A percentile compares a stretch with the other conserved stretches of the same genome.
Evolutionary conservation across 2,329 filamentous ascomycete genomes (phyloP).

Genomic region (Neonectria hederae): DNA sequence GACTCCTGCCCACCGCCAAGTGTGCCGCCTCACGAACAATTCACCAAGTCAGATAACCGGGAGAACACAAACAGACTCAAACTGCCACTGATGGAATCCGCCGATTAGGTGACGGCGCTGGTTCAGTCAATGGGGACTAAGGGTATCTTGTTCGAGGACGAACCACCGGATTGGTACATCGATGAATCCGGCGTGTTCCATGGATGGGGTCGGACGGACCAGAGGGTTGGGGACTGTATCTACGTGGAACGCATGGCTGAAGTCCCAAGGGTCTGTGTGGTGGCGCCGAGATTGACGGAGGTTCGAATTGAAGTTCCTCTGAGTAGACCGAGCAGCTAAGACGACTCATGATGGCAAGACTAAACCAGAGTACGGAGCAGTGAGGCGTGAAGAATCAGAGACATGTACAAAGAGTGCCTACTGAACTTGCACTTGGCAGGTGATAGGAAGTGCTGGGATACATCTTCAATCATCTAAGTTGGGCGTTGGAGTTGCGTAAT

Average conservation of each 20-base stretch:
- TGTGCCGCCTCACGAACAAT: not conserved
- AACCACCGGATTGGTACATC: conserved; percentile 36
- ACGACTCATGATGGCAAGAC: not conserved
- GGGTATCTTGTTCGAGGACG: conserved; percentile 30
- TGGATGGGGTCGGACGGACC: conserved; percentile 24
- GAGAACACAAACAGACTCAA: not conserved
- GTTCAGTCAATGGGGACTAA: conserved; percentile 25
- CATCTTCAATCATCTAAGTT: not conserved
- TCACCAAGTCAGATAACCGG: not conserved
- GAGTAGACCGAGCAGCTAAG: too few relatives aligned
- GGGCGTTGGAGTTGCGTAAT: not conserved
- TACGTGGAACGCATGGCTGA: conserved; percentile 2
- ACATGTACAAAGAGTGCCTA: not conserved
- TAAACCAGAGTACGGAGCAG: not conserved
- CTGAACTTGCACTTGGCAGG: not conserved
- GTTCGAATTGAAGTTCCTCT: not conserved
- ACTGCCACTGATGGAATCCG: conserved; percentile 20
- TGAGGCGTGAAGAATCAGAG: not conserved
- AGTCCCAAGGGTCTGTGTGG: conserved; percentile 5
- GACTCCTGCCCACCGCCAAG: conserved; percentile 4
- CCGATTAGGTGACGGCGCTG: conserved; percentile 34
- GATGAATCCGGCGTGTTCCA: conserved; percentile 35
- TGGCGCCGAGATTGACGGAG: conserved; percentile 5
- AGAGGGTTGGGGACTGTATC: conserved; percentile 26
- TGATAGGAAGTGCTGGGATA: not conserved